phyloP scores from a whole-genome alignment of 495 filamentous ascomycete species.

The Aspergillus homomorphus region DNA sequence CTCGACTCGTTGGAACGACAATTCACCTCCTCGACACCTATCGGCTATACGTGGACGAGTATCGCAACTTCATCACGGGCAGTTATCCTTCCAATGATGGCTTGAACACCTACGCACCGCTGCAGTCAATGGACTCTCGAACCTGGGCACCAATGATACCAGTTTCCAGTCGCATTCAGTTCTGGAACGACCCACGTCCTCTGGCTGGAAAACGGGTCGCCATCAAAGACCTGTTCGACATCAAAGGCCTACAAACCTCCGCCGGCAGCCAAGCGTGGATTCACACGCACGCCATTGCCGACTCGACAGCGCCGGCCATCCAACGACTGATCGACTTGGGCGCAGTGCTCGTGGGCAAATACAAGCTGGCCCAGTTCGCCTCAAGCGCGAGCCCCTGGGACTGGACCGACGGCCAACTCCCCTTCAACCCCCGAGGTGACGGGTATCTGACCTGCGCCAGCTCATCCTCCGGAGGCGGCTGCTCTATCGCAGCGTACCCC shows the following conservation, averaged over 20 bases:
- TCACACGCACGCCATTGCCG: slow-evolving; percentile 46
- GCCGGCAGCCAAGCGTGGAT: slow-evolving; percentile 58
- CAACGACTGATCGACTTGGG: slow-evolving; percentile 58
- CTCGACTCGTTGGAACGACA: background rate
- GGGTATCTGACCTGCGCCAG: slow-evolving; percentile 50
- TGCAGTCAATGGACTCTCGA: background rate
- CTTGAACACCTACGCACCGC: slow-evolving; percentile 24
- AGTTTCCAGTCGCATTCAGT: slow-evolving; percentile 14
- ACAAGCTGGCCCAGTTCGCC: slow-evolving; percentile 58
- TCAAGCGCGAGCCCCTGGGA: slow-evolving; percentile 52
- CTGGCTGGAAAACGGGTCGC: slow-evolving; percentile 49
- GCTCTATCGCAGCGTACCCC: slow-evolving; percentile 47
- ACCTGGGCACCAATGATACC: slow-evolving; percentile 13
- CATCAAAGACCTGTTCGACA: slow-evolving; percentile 61
- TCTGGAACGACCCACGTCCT: slow-evolving; percentile 22
- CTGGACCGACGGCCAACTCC: slow-evolving; percentile 52
- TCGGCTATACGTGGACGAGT: slow-evolving; percentile 45
- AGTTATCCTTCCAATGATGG: slow-evolving; percentile 40
- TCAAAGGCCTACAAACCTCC: slow-evolving; percentile 52
- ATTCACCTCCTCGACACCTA: slow-evolving; percentile 43
- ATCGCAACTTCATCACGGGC: slow-evolving; percentile 39
- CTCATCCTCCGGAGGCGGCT: slow-evolving; percentile 47
- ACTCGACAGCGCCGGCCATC: slow-evolving; percentile 44
- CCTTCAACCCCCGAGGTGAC: slow-evolving; percentile 58
- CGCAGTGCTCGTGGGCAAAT: slow-evolving; percentile 57